Percentiles rank a stretch among this genome's conserved stretches.
phyloP scores from a whole-genome alignment of 2,329 filamentous ascomycete species.

The Chalaropsis thielavioides region DNA sequence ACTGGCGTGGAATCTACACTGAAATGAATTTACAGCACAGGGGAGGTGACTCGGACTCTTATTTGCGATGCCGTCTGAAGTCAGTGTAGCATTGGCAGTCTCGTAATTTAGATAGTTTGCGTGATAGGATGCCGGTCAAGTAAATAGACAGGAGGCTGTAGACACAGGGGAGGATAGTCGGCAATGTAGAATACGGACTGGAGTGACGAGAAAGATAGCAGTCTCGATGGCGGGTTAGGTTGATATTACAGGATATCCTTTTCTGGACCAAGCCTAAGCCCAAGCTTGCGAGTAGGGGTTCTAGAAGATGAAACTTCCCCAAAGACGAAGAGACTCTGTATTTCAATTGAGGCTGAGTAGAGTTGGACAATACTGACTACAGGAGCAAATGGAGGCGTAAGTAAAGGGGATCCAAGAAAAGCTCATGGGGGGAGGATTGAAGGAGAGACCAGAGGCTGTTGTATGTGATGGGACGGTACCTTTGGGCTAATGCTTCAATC shows the following conservation, averaged over 20 bases:
- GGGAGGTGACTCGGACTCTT: not conserved
- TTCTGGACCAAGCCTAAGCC: too few species aligned
- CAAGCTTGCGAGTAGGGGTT: not conserved
- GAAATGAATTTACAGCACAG: not conserved
- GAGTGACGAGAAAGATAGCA: too few species aligned
- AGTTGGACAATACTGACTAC: not conserved
- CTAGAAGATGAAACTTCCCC: not conserved
- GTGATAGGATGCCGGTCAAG: not conserved
- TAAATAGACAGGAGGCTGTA: not conserved
- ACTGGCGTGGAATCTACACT: not conserved
- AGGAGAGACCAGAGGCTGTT: not conserved
- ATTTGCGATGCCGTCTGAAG: not conserved
- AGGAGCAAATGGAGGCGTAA: not conserved
- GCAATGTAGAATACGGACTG: not conserved
- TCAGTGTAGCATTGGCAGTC: not conserved
- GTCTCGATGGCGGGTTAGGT: too few species aligned
- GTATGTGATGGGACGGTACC: slow-evolving; percentile 2
- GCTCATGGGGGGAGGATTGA: not conserved
- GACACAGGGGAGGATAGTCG: too few species aligned
- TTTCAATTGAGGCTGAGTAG: not conserved
- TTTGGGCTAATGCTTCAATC: not conserved
- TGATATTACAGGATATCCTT: too few species aligned
- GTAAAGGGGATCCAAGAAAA: not conserved
- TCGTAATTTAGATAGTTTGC: not conserved
- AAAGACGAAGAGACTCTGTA: not conserved